Percentiles rank a stretch among this genome's conserved stretches.
These are phyloP conservation scores for Fraxinus sp. DNA, from an alignment of 305 asterid species.

Conservation along the genomic window DNA sequence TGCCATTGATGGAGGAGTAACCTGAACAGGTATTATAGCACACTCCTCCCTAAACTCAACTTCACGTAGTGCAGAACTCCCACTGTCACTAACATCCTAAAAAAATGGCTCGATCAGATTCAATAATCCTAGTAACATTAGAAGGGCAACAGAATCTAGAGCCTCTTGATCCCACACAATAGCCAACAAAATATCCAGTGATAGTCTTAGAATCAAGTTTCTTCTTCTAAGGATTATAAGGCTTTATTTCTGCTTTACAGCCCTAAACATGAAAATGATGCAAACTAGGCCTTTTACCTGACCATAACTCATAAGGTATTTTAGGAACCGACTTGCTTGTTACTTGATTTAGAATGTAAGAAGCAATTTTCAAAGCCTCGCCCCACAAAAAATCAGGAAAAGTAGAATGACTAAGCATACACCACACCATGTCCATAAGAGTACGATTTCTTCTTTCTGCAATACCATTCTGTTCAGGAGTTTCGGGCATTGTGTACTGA, in stretches of 20 bases:
- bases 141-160: too few species aligned
- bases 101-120: too few species aligned
- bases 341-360: neutral
- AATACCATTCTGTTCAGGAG: neutral
- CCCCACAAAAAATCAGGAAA: neutral
- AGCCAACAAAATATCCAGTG: too few species aligned
- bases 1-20: too few species aligned
- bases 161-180: too few species aligned
- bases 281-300: neutral
- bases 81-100: too few species aligned
- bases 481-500: neutral
- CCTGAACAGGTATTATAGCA: too few species aligned
- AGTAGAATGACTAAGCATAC: neutral
- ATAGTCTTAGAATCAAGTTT: too few species aligned
- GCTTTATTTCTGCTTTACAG: neutral
- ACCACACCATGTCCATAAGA: neutral
- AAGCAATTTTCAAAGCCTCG: neutral
- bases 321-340: neutral
- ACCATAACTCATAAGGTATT: neutral
- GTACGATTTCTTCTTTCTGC: neutral
- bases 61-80: too few species aligned
- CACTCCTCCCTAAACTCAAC: too few species aligned
- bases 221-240: too few species aligned
- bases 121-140: too few species aligned
- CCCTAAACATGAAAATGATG: neutral